Evolutionary conservation across 139 green algal species (phyloP), one percentile per base, ranked within the genome.

Genomic region (Chlamydomonas asymmetrica): DNA sequence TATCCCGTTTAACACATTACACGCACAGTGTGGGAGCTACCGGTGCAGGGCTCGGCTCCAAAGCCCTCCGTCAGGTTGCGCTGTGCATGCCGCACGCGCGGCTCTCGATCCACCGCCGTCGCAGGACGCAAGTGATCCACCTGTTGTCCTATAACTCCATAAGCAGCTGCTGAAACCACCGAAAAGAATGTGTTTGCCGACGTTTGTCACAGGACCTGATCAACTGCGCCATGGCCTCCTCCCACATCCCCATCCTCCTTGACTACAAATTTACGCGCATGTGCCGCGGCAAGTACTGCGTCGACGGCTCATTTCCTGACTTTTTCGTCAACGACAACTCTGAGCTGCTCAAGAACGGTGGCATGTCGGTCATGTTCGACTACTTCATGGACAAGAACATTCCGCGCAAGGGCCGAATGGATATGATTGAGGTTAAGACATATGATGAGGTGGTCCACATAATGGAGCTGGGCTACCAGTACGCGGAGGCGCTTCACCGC

Each of bases 251-350:
- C 7, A 56, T 91, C 40, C 68, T 85, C 6, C 76, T 85, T 45
- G 85, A 90, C 76, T 71, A 75, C 40, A 84, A 83, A 64, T 65
- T 84, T 31, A 71, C 84, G 20, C 66, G 79, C 22, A 10, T 41
- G 0, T 83, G 80, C 66, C 68, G 84, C 9, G 81, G 81, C 45
- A 57, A 49, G 63, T 49, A 65, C 29, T 87, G 79, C 57, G 76
- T 91, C 48, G 86, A 91, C 63, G 86, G 86, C 41, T 82, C 66
- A 34, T 87, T 91, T 73, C 86, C 86, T 0, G 81, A 86, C 61
- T 78, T 76, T 29, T 76, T 76, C 32, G 67, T 68, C 70, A 76
- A 76, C 40, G 70, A 77, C 45, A 90, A 90, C 78, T 87, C 68
- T 39, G 85, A 90, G 10, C 61, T 84, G 31, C 76, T 90, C 20